Evolutionary conservation across 345 rosid species (phyloP), one percentile per base, ranked within the genome.

Genomic region (Rubroshorea leprosula): DNA sequence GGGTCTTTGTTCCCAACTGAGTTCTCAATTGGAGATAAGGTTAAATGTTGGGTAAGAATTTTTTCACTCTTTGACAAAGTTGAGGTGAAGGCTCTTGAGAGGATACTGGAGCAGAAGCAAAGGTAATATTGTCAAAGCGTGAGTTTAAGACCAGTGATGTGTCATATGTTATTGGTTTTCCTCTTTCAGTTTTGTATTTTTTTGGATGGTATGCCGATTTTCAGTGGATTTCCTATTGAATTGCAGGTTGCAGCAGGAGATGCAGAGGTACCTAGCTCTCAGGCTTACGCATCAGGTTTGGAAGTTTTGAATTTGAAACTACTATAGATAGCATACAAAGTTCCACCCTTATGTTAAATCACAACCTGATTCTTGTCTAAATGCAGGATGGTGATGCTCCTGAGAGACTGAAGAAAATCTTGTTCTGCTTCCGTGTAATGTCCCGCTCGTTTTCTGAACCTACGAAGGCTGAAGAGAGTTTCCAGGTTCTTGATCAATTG

Each of bases 221-320:
- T 72, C 50, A 47, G 67, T 57, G 73, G 46, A 9, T 72, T 64
- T 83, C 62, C 68, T 71, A 66, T 77, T 66, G 73, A 49, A 70
- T 75, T 80, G 72, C 84, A 93, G 99, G 88, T 80, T 85, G 79
- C 97, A 93, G 66, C 97, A 81, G 72, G 99, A 93, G 83, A 87
- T 89, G 95, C 96, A 77, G 86, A 83, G 66, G 66, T 93, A 89
- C 72, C 74, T 89, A 51, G 79, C 84, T 35, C 73, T 89, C 54
- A 82, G 90, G 86, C 91, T 82, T 79, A 73, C 50, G 74, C 84
- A 82, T 65, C 90, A 90, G 99, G 99, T 93, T 60, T 26, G 82
- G 41, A 49, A 54, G 23, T 45, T 46, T 59, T 45, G 62, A 58
- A 54, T 43, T 49, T 63, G 56, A 51, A 57, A 52, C 50, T 54